Percentiles rank a stretch among this genome's conserved stretches.
Evolutionary conservation across 169 alveolate genomes (phyloP).

Genomic region (Eimeria maxima): DNA sequence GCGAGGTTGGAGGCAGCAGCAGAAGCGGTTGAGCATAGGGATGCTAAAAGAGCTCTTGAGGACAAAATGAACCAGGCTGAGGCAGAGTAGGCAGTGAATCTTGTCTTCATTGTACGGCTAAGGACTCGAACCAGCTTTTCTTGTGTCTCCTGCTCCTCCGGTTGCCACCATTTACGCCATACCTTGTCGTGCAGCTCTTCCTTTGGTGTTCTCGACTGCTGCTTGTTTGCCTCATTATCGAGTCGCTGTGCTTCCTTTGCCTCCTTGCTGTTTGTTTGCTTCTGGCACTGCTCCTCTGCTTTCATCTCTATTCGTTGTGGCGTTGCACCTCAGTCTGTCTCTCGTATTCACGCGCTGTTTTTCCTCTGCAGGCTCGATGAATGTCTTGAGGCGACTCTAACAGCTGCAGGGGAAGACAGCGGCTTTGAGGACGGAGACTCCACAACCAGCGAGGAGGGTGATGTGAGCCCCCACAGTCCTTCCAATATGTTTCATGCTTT

Average conservation of each 20-base stretch:
- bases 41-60: background rate
- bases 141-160: background rate
- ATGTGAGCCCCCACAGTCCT: background rate
- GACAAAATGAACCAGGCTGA: constrained; percentile 2
- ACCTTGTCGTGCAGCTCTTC: background rate
- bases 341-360: background rate
- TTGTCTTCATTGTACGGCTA: background rate
- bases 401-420: constrained; percentile 21
- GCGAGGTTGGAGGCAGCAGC: constrained; percentile 10
- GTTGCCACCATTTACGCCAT: background rate
- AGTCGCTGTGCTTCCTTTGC: too few species aligned
- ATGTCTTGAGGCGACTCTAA: constrained; percentile 22
- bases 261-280: background rate
- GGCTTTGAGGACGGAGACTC: constrained; percentile 12
- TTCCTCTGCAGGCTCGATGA: constrained; percentile 10
- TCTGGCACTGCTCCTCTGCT: background rate
- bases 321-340: background rate
- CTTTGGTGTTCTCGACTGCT: background rate
- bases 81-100: constrained; percentile 20
- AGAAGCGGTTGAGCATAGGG: background rate
- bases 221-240: background rate
- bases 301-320: background rate
- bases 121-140: background rate
- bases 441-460: background rate
- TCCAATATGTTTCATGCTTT: background rate